Conservation (phyloP, 192 early-diverging fungal genomes). For the Spizellomyces punctatus region DNA sequence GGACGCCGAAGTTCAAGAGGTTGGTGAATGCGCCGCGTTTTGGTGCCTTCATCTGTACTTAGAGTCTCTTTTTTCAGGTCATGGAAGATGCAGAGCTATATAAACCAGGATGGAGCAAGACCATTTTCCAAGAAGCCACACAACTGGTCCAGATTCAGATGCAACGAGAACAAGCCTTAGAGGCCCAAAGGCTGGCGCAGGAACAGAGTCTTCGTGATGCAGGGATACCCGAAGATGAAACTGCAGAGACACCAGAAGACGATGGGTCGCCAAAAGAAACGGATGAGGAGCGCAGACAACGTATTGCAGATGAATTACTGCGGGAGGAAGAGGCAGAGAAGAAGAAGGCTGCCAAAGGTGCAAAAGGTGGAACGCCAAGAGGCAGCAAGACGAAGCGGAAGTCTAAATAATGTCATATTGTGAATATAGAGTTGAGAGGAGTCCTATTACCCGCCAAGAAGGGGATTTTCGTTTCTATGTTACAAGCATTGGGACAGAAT, state of each 20-base stretch:
- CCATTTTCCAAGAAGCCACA: conserved; percentile 80
- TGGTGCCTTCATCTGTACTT: background rate
- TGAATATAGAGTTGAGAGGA: too few relatives aligned
- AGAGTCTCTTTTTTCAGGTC: conserved; percentile 38
- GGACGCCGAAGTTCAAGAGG: conserved; percentile 75
- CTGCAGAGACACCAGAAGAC: conserved; percentile 9
- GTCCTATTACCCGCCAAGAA: too few relatives aligned
- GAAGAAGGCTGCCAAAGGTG: conserved; percentile 23
- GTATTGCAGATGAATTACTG: conserved; percentile 34
- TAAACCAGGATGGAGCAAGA: conserved; percentile 77
- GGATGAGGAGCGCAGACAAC: conserved; percentile 28
- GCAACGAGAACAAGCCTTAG: conserved; percentile 39
- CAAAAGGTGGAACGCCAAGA: conserved; percentile 6
- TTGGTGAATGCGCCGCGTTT: conserved; percentile 17
- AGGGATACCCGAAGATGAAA: background rate
- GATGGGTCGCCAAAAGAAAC: conserved; percentile 10
- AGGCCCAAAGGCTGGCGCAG: conserved; percentile 72
- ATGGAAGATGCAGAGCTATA: conserved; percentile 81
- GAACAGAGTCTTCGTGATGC: conserved; percentile 36
- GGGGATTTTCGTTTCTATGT: too few relatives aligned
- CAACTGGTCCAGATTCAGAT: conserved; percentile 73
- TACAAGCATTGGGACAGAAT: too few relatives aligned
- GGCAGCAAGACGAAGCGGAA: conserved; percentile 33
- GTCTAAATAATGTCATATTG: background rate
- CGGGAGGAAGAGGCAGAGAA: conserved; percentile 41